Evolutionary conservation across 2,329 filamentous ascomycete species (phyloP).

Genomic region (Ceratocystis destructans): DNA sequence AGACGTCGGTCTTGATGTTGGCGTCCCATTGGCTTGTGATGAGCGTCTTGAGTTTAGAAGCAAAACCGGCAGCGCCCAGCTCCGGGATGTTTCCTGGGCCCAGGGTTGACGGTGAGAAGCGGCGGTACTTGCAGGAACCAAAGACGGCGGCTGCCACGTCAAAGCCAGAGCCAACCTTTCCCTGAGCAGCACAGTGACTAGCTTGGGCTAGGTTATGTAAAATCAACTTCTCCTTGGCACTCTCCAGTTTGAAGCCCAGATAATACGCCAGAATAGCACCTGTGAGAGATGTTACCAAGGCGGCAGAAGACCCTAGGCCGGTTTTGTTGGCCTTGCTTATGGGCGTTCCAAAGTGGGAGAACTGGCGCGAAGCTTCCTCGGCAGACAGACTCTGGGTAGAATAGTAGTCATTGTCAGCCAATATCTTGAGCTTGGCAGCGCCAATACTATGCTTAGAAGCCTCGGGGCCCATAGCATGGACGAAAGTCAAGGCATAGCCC

Average conservation of each 20-base stretch:
- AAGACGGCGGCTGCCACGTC: constrained; percentile 89
- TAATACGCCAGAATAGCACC: constrained; percentile 66
- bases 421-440: constrained; percentile 64
- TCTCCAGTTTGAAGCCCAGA: constrained; percentile 34
- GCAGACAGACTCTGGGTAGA: constrained; percentile 39
- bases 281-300: constrained; percentile 77
- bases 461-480: constrained; percentile 33
- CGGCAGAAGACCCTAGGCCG: constrained; percentile 85
- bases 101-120: constrained; percentile 76
- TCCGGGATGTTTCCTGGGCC: constrained; percentile 43
- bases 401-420: constrained; percentile 96
- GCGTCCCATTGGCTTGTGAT: constrained; percentile 64
- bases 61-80: constrained; percentile 53
- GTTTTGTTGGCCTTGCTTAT: constrained; percentile 82
- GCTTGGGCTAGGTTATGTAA: constrained; percentile 91
- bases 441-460: constrained; percentile 39
- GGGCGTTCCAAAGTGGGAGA: constrained; percentile 63
- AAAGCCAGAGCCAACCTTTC: constrained; percentile 91
- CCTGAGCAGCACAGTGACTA: constrained; percentile 88
- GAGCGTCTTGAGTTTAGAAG: constrained; percentile 45
- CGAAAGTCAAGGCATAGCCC: constrained; percentile 75
- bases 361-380: constrained; percentile 34
- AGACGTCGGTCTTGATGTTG: constrained; percentile 41
- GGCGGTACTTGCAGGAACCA: constrained; percentile 76
- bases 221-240: constrained; percentile 31